Conservation (phyloP, 495 filamentous ascomycete genomes). For the Annulohypoxylon maeteangense region DNA sequence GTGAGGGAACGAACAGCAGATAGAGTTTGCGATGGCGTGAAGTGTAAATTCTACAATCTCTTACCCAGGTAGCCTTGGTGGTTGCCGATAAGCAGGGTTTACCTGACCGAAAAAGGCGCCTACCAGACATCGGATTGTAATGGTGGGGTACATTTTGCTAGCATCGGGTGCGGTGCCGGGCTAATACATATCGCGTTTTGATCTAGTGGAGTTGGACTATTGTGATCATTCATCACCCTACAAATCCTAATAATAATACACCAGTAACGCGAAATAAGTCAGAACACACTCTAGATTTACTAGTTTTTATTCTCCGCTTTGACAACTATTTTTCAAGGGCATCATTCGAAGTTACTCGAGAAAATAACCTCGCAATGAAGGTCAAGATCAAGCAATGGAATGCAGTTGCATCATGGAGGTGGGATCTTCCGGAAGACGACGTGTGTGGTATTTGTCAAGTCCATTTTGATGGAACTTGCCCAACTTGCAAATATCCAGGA, state of each 20-base stretch:
- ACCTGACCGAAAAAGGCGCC: conserved; percentile 20
- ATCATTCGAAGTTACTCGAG: neutral
- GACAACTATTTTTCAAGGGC: neutral
- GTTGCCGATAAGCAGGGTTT: conserved; percentile 33
- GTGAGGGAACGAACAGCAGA: conserved; percentile 21
- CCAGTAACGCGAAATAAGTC: conserved; percentile 2
- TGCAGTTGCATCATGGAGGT: conserved; percentile 94
- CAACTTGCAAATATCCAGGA: conserved; percentile 96
- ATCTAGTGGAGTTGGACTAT: conserved; percentile 12
- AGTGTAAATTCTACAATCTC: conserved; percentile 28
- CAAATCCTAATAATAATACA: conserved; percentile 10
- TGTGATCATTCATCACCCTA: neutral
- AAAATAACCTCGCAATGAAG: conserved; percentile 71
- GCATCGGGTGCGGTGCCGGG: conserved; percentile 23
- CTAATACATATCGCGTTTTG: conserved; percentile 1
- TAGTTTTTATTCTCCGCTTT: neutral
- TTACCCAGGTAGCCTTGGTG: neutral
- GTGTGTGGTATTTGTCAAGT: conserved; percentile 98
- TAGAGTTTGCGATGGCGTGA: conserved; percentile 32
- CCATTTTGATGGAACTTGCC: conserved; percentile 97
- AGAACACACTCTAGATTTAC: neutral
- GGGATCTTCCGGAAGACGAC: conserved; percentile 98
- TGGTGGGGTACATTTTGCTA: conserved; percentile 36
- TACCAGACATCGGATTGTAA: conserved; percentile 16
- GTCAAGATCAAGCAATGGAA: conserved; percentile 93